A percentile compares a stretch with the other conserved stretches of the same genome.
phyloP scores from a whole-genome alignment of 148 eudicot species.

The Euryodendron excelsum region DNA sequence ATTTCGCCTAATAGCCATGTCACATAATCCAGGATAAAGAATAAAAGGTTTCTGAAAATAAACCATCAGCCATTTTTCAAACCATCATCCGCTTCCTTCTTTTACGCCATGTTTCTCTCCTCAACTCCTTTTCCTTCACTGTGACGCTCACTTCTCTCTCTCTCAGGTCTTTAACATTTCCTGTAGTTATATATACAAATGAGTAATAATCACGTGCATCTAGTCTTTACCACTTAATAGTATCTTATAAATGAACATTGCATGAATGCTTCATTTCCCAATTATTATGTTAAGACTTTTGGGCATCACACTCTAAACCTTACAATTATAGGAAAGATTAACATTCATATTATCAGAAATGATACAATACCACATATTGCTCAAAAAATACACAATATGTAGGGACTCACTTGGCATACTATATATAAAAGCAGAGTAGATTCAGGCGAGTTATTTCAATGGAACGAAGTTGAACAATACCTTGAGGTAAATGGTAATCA shows the following conservation, averaged over 20 bases:
- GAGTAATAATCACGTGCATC: neutral
- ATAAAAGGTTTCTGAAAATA: no score
- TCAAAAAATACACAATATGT: neutral
- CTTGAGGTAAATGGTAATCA: slow-evolving; percentile 81
- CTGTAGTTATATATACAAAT: neutral
- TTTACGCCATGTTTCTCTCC: neutral
- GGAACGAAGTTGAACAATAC: slow-evolving; percentile 32
- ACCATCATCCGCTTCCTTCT: no score
- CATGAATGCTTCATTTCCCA: neutral
- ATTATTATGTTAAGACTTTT: no score
- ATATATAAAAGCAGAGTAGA: neutral
- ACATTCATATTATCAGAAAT: neutral
- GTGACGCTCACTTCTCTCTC: neutral
- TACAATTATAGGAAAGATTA: neutral
- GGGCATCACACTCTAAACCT: neutral
- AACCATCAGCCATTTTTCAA: no score
- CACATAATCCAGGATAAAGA: no score
- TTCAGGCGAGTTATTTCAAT: neutral
- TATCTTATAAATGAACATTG: neutral
- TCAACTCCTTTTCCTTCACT: neutral
- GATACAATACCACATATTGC: no score
- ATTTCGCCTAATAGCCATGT: no score
- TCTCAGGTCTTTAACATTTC: neutral
- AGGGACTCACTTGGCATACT: neutral
- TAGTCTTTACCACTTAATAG: neutral